Base-by-base conservation (phyloP, 1,139 yeast genomes). In the Insectozyma bohioensis region DNA sequence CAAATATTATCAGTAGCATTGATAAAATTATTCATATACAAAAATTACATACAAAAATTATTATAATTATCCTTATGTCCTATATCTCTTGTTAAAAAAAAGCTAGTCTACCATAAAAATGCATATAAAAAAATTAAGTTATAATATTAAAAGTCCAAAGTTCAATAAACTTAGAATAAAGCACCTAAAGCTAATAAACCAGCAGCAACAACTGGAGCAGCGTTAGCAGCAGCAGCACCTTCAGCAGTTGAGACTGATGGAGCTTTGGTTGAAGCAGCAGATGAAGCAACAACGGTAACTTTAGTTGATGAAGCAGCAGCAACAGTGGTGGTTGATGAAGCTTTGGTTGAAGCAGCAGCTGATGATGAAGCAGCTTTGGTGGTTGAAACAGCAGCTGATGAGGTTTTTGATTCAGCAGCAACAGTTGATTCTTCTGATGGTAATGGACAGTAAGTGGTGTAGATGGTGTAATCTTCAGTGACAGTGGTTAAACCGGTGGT, bases 401-500 rank as follows among this genome's bases (percentile, higher is more conserved):
- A 57, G 48, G 49, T 64, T 58, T 32, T 55, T 52, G 39, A 21
- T 19, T 10, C 5, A 6, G 17, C 24, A 58, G 52, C 35, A 31
- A 35, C 38, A 13, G 45, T 20, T 26, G 21, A 18, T 8, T 6
- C 36, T 30, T 45, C 22, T 32, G 45, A 17, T 13, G 42, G 21
- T 19, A 27, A 20, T 27, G 30, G 30, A 27, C 30, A 27, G 30
- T 27, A 27, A 18, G 30, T 27, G 24, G 30, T 39, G 42, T 31
- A 37, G 21, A 36, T 34, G 13, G 42, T 39, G 23, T 26, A 28
- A 24, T 48, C 45, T 34, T 51, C 47, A 35, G 67, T 62, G 39
- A 58, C 52, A 26, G 61, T 52, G 34, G 69, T 59, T 22, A 64
- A 41, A 43, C 69, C 71, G 24, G 72, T 63, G 37, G 72, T 63